Base-by-base conservation (phyloP, 805 yeast species). In the Myxozyma geophila region DNA sequence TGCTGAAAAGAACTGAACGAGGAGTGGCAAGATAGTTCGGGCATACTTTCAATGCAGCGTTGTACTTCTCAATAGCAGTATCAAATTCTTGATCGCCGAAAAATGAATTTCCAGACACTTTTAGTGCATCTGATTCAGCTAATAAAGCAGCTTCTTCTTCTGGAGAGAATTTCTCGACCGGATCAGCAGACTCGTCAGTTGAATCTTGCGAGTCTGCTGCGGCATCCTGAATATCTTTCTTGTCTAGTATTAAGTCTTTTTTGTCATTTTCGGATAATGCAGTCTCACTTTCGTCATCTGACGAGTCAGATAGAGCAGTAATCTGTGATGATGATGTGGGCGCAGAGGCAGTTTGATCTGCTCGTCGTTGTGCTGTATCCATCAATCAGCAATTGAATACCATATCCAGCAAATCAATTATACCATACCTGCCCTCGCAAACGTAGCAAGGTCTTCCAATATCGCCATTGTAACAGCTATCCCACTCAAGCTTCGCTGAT, bases 71-170 rank as follows among this genome's bases (percentile, higher is more conserved):
- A 9, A 60, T 28, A 7, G 69, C 70, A 23, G 47, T 33, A 19
- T 43, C 58, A 60, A 54, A 66, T 44, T 57, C 50, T 4, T 46
- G 44, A 12, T 59, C 62, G 23, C 58, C 58, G 62, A 72, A 73
- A 28, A 63, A 51, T 21, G 54, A 59, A 58, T 70, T 74, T 54
- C 80, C 71, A 60, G 73, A 55, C 54, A 76, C 76, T 81, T 83
- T 72, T 51, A 85, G 81, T 54, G 72, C 75, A 48, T 77, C 77
- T 23, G 79, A 69, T 41, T 67, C 62, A 8, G 59, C 63, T 6
- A 72, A 47, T 10, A 72, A 62, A 40, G 52, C 33, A 13, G 55
- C 55, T 60, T 71, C 74, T 21, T 63, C 67, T 19, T 67, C 72
- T 1, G 72, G 70, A 7, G 64, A 23, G 35, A 69, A 59, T 41